phyloP scores from a whole-genome alignment of 352 stramenopile species.

The Phytophthora foliorum region DNA sequence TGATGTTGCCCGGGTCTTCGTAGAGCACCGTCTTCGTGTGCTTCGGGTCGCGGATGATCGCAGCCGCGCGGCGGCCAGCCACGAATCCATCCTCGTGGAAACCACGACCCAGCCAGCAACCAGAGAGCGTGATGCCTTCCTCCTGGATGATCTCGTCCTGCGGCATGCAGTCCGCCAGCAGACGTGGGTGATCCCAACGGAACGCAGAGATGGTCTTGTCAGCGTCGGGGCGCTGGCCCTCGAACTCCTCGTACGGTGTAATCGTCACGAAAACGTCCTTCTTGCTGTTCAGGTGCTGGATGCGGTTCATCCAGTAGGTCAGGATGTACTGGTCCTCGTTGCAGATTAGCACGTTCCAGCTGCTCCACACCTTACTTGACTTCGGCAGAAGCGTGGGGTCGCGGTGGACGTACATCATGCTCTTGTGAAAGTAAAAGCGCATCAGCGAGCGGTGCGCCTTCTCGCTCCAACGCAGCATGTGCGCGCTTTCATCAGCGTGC shows the following conservation, averaged over 20 bases:
- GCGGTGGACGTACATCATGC: constrained; percentile 90
- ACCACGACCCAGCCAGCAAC: constrained; percentile 81
- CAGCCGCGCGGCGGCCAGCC: constrained; percentile 74
- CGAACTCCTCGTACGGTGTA: constrained; percentile 73
- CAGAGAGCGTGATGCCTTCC: constrained; percentile 87
- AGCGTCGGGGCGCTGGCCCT: constrained; percentile 59
- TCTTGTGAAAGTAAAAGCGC: constrained; percentile 89
- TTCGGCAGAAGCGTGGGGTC: constrained; percentile 77
- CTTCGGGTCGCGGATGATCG: constrained; percentile 83
- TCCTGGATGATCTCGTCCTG: constrained; percentile 89
- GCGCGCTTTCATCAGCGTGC: constrained; percentile 80
- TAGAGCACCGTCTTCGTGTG: constrained; percentile 78
- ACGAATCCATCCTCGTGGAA: constrained; percentile 92
- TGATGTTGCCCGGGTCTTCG: constrained; percentile 86
- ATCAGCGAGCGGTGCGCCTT: constrained; percentile 74
- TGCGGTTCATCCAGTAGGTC: constrained; percentile 93
- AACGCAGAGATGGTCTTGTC: constrained; percentile 79
- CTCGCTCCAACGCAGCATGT: constrained; percentile 79
- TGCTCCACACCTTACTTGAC: constrained; percentile 84
- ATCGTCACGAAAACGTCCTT: constrained; percentile 91
- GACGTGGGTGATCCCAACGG: constrained; percentile 86
- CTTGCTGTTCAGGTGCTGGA: constrained; percentile 87
- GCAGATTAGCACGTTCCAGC: constrained; percentile 90
- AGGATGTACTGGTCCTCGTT: constrained; percentile 86
- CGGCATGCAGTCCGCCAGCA: constrained; percentile 84